Base-by-base conservation (phyloP, 1,139 yeast genomes). In the Tardiomyces depauwii region DNA sequence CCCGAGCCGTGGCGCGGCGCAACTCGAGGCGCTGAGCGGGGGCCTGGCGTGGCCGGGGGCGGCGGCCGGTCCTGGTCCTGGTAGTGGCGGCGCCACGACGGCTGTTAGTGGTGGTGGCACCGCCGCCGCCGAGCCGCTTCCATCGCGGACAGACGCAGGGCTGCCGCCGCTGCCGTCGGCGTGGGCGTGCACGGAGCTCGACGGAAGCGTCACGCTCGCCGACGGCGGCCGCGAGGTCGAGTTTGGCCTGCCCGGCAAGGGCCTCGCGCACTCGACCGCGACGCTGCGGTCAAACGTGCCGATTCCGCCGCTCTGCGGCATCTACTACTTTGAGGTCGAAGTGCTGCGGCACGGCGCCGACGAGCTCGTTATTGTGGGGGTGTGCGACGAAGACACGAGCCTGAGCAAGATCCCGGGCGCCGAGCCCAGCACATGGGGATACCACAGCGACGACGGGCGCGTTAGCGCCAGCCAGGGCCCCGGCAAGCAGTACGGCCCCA, bases 311-410 rank as follows among this genome's bases (percentile, higher is more conserved):
- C 59, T 64, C 16, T 66, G 73, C 42, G 81, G 82, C 0, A 61
- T 79, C 1, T 80, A 72, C 57, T 80, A 80, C 56, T 80, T 60
- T 56, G 87, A 80, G 56, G 64, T 78, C 4, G 66, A 68, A 43
- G 59, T 80, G 2, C 53, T 67, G 44, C 46, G 51, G 45, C 52
- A 50, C 18, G 51, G 53, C 3, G 40, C 42, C 11, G 56, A 55
- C 39, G 53, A 49, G 12, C 49, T 54, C 28, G 53, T 66, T 21
- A 56, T 65, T 18, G 51, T 67, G 18, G 72, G 71, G 4, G 46
- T 67, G 42, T 60, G 67, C 46, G 53, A 51, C 47, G 40, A 56
- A 6, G 57, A 52, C 12, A 59, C 62, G 12, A 48, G 58, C 30
- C 53, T 64, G 44, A 53, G 53, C 40, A 56, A 70, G 54, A 53